These are phyloP conservation scores for Tricholoma furcatifolium DNA, from an alignment of 768 basidiomycete genomes.

Conservation along the genomic window DNA sequence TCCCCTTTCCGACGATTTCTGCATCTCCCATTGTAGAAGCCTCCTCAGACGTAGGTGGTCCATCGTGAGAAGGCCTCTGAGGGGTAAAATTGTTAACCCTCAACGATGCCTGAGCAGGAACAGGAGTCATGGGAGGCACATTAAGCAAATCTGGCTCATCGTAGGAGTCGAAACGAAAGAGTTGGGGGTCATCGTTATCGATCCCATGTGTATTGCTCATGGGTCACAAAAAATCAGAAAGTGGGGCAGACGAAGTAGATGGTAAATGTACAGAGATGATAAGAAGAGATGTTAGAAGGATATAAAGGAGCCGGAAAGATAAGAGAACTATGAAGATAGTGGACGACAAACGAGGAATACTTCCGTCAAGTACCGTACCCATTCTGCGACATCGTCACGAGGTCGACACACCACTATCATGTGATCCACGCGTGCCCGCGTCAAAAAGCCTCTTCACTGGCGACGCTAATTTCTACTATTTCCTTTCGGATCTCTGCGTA, in stretches of 20 bases:
- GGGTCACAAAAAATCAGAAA: conserved; percentile 10
- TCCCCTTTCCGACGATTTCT: conserved; percentile 46
- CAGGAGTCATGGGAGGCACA: conserved; percentile 5
- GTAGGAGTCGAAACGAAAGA: conserved; percentile 53
- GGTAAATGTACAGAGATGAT: conserved; percentile 13
- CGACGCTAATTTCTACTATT: too few relatives aligned
- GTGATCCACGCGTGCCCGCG: not conserved
- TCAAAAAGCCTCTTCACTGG: too few relatives aligned
- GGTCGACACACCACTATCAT: conserved; percentile 12
- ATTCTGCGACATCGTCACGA: conserved; percentile 14
- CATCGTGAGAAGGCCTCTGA: conserved; percentile 30
- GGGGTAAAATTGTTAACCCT: conserved; percentile 5
- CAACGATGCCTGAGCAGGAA: conserved; percentile 7
- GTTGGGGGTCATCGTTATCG: conserved; percentile 49
- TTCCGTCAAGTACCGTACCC: conserved; percentile 26
- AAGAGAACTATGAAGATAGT: conserved; percentile 13
- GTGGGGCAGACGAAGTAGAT: conserved; percentile 5
- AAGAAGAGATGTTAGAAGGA: conserved; percentile 15
- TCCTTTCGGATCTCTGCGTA: too few relatives aligned
- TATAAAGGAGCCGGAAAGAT: conserved; percentile 1
- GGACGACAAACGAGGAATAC: conserved; percentile 28
- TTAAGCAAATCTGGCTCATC: conserved; percentile 25
- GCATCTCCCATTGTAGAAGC: conserved; percentile 9
- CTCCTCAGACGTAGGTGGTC: conserved; percentile 28
- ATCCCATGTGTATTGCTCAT: conserved; percentile 40